Base-by-base conservation (phyloP, 441 rosid genomes). In the Populus hybrid region DNA sequence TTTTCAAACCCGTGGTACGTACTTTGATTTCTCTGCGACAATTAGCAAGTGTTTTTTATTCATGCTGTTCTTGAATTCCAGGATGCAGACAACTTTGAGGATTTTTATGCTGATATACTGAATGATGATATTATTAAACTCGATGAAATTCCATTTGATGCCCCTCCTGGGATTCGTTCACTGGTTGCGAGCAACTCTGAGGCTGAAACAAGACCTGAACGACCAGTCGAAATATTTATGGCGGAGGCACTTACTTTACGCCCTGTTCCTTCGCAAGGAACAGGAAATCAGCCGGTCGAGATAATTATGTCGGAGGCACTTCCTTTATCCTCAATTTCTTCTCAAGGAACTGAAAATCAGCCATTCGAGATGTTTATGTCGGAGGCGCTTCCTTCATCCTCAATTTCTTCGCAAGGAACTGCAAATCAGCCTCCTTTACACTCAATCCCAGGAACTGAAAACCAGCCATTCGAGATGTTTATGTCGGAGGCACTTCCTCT, bases 81-180 rank as follows among this genome's bases (percentile, higher is more conserved):
- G 95, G 92, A 85, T 76, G 67, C 77, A 2, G 79, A 73, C 6
- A 85, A 79, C 0, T 92, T 87, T 3, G 90, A 88, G 1, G 92
- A 91, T 69, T 86, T 79, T 57, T 92, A 73, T 34, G 94, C 94
- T 14, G 95, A 94, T 71, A 92, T 94, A 77, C 78, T 90, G 46
- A 90, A 88, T 14, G 94, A 94, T 67, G 98, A 94, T 34, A 92
- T 91, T 72, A 85, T 90, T 80, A 82, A 86, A 36, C 89, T 94
- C 3, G 95, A 92, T 14, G 91, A 88, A 69, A 64, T 78, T 30
- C 53, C 76, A 2, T 59, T 75, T 38, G 67, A 72, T n/a, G 32
- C 42, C 1, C 2, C 76, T 64, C 75, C 72, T 6, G 69, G 46
- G 24, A n/a, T 26, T 23, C 69, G 67, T 23, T 78, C 80, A 12